A percentile compares a stretch with the other conserved stretches of the same genome.
Evolutionary conservation across 2,329 filamentous ascomycete genomes (phyloP).

Genomic region (Didymella arachidicola): DNA sequence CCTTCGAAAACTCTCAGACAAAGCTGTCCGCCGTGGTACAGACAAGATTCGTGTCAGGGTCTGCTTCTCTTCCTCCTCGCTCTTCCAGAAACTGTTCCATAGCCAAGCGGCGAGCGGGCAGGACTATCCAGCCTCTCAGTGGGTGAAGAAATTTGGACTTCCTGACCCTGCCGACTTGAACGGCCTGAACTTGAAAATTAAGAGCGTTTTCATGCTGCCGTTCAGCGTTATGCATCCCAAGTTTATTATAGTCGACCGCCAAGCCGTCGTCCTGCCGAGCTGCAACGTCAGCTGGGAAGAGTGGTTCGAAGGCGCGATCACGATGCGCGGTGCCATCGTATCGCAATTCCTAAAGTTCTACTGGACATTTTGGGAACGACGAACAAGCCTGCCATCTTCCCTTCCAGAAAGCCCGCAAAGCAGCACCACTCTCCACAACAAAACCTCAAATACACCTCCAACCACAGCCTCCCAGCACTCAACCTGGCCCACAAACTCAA

Average conservation of each 20-base stretch:
- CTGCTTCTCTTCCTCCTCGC: constrained; percentile 76
- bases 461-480: constrained; percentile 1
- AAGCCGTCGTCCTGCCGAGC: constrained; percentile 73
- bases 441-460: not conserved
- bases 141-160: constrained; percentile 69
- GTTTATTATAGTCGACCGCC: constrained; percentile 76
- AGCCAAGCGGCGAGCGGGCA: constrained; percentile 69
- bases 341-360: constrained; percentile 72
- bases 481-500: constrained; percentile 17
- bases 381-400: constrained; percentile 19
- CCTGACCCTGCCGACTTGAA: constrained; percentile 63
- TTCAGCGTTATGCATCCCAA: constrained; percentile 91
- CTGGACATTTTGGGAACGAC: constrained; percentile 68
- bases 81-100: constrained; percentile 79
- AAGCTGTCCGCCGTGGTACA: constrained; percentile 45
- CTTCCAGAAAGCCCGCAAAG: not conserved
- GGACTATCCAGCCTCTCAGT: constrained; percentile 66
- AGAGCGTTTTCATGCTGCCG: constrained; percentile 79
- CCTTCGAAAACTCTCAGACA: constrained; percentile 66
- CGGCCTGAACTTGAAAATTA: constrained; percentile 73
- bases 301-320: constrained; percentile 84
- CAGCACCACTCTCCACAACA: not conserved
- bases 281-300: constrained; percentile 87
- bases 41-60: constrained; percentile 69
- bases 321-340: constrained; percentile 69